A percentile compares a stretch with the other conserved stretches of the same genome.
phyloP scores from a whole-genome alignment of 164 flowering plant genomes.

The Magnolia changhungtana region DNA sequence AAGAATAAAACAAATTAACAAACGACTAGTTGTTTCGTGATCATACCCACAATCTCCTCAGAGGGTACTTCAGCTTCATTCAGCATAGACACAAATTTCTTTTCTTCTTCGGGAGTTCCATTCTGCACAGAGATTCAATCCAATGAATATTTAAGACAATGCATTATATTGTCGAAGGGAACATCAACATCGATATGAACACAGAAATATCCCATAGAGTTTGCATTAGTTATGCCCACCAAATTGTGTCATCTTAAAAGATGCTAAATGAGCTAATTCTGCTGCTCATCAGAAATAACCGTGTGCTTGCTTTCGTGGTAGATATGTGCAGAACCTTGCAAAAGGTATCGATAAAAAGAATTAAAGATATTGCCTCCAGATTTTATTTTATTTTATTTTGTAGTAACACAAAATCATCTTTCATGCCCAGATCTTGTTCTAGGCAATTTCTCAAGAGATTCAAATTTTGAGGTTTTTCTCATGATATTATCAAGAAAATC shows the following conservation, averaged over 20 bases:
- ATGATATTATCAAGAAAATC: too few relatives aligned
- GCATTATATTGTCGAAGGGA: too few relatives aligned
- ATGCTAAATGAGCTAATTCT: neutral
- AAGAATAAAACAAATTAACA: neutral
- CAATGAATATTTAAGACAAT: neutral
- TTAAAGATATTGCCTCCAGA: neutral
- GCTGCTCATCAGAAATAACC: neutral
- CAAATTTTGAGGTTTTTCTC: too few relatives aligned
- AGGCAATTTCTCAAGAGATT: too few relatives aligned
- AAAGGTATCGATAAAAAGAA: too few relatives aligned
- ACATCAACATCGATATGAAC: neutral
- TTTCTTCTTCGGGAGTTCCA: slow-evolving; percentile 80
- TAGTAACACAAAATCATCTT: too few relatives aligned
- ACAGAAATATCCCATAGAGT: neutral
- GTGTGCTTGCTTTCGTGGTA: neutral
- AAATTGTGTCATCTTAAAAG: neutral
- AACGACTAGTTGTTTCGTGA: neutral
- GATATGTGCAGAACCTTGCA: neutral
- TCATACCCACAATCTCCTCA: slow-evolving; percentile 68
- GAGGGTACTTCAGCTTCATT: slow-evolving; percentile 76
- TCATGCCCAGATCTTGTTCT: too few relatives aligned
- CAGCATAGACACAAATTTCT: slow-evolving; percentile 62
- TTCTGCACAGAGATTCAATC: slow-evolving; percentile 40
- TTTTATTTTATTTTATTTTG: too few relatives aligned
- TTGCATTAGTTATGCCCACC: neutral